Conservation (phyloP, 495 filamentous ascomycete species). For the Bacidia gigantensis region DNA sequence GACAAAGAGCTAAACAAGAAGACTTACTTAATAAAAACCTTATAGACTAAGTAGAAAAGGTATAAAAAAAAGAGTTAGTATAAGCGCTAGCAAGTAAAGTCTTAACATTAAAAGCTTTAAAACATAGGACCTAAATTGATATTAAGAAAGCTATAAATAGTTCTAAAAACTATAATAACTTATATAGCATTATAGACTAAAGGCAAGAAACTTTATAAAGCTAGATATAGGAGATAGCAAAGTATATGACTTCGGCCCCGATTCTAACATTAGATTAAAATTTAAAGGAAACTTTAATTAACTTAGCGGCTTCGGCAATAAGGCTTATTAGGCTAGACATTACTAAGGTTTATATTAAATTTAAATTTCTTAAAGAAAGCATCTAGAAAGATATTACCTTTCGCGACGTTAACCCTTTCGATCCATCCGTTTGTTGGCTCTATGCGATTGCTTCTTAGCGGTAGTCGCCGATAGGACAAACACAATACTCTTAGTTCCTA, state of each 20-base stretch:
- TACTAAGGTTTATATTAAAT: constrained; percentile 7
- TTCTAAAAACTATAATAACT: background rate
- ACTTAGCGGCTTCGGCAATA: background rate
- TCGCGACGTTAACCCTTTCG: background rate
- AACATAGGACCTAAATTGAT: background rate
- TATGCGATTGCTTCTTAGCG: background rate
- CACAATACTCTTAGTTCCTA: background rate
- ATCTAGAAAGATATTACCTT: constrained; percentile 3
- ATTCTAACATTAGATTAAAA: background rate
- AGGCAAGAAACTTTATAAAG: background rate
- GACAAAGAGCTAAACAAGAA: background rate
- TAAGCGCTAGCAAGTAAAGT: background rate
- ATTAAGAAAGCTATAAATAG: background rate
- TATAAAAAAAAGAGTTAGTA: background rate
- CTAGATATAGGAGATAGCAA: background rate
- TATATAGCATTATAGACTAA: background rate
- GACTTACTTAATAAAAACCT: background rate
- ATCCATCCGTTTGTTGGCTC: background rate
- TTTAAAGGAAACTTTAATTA: background rate
- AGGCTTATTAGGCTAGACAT: constrained; percentile 2
- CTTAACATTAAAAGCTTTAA: background rate
- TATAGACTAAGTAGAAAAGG: background rate
- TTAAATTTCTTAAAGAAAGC: background rate
- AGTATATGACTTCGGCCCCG: background rate
- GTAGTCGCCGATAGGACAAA: background rate